Evolutionary conservation across 208 protist genomes (phyloP), one percentile per base, ranked within the genome.

Genomic region (Wallacemonas sp.): DNA sequence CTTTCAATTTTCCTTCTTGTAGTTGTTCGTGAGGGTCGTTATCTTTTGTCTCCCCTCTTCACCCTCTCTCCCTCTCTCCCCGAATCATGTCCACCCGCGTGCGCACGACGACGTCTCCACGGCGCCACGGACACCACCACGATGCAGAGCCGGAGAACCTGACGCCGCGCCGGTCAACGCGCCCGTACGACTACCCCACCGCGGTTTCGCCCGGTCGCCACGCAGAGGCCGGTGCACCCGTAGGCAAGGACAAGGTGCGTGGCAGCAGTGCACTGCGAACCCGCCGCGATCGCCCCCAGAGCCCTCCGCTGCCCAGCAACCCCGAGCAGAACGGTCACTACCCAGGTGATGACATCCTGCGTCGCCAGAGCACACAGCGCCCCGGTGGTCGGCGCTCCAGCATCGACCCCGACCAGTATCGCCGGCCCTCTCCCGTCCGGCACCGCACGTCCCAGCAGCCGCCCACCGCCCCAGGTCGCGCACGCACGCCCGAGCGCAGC

Each of bases 351-450:
- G 61, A 21, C 29, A 27, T 24, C 17, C 43, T 66, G 32, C 61
- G 61, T 8, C 61, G 61, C 9, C 61, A 56, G 61, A 66, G 43
- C 39, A 66, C 61, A 19, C 61, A 66, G 44, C 61, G 43, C 26
- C 61, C 61, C 4, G 61, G 61, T 17, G 47, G 14, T 8, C 61
- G 44, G 2, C 41, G 43, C 44, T 16, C 19, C 30, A 58, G 52
- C 30, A 58, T 58, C n/a, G 52, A 58, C 27, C 63, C 67, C 29
- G 56, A 71, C 47, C 60, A 55, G 23, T 55, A 63, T 26, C 62
- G 46, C 24, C 62, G 63, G 1, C 68, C 61, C 8, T 67, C 61
- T 26, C 47, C 61, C 12, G 46, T 60, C 12, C 66, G 63, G 19
- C 61, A 43, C 44, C 36, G 66, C 49, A 46, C 49, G 9, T n/a